Evolutionary conservation across 2,329 filamentous ascomycete genomes (phyloP).

Genomic region (Fusarium marasasianum): DNA sequence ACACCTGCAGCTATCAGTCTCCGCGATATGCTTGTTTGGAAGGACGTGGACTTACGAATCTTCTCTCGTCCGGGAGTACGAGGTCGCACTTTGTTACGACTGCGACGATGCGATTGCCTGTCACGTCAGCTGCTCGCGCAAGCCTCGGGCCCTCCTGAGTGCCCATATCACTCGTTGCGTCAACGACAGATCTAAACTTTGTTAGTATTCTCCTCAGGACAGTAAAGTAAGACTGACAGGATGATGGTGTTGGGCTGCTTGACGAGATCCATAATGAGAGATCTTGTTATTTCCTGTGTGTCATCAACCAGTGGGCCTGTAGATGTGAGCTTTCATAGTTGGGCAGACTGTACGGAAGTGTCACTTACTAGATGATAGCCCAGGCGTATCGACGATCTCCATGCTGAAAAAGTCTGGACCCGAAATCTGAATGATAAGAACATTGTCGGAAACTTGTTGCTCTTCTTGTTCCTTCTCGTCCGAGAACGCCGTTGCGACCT

Average conservation of each 20-base stretch:
- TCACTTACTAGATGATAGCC: background rate
- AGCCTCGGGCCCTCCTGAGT: background rate
- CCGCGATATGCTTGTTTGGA: accelerated
- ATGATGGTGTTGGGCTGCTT: background rate
- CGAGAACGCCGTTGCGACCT: background rate
- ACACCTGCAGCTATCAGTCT: background rate
- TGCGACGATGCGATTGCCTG: background rate
- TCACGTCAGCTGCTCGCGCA: background rate
- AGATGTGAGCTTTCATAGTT: background rate
- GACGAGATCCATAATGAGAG: background rate
- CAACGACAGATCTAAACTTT: accelerated
- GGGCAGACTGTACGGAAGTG: accelerated
- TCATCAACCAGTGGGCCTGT: accelerated
- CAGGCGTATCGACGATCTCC: background rate
- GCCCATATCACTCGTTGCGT: background rate
- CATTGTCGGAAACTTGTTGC: background rate
- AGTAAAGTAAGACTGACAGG: background rate
- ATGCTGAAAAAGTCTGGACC: background rate
- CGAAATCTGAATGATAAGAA: background rate
- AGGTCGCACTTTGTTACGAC: background rate
- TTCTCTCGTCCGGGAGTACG: background rate
- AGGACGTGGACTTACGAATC: background rate
- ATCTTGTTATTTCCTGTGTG: background rate
- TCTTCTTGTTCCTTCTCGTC: background rate
- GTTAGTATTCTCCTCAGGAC: background rate